A percentile compares a stretch with the other conserved stretches of the same genome.
phyloP scores from a whole-genome alignment of 768 basidiomycete species.

The Saitozyma podzolica region DNA sequence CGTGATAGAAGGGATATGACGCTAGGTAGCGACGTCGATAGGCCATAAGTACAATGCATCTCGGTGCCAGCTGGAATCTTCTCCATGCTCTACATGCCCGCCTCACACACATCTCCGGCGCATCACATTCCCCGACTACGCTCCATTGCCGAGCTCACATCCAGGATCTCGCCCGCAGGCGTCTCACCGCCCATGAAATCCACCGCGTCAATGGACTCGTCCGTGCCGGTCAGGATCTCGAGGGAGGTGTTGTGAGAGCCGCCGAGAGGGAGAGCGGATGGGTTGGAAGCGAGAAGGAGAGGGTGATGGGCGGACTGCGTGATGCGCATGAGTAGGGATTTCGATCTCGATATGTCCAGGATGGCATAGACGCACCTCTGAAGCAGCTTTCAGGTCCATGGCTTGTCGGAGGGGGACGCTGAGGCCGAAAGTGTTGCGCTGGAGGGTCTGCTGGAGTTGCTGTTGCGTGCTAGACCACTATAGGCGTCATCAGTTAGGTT shows the following conservation, averaged over 20 bases:
- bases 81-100: too few species aligned
- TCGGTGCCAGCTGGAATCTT: too few species aligned
- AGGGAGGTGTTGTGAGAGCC: constrained; percentile 72
- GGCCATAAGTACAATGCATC: constrained; percentile 12
- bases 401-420: constrained; percentile 83
- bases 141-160: constrained; percentile 41
- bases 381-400: constrained; percentile 91
- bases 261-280: constrained; percentile 44
- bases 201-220: constrained; percentile 72
- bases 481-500: constrained; percentile 5
- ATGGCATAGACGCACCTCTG: constrained; percentile 59
- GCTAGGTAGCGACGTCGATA: neutral
- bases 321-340: neutral
- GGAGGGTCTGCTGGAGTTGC: constrained; percentile 76
- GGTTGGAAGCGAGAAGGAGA: constrained; percentile 29
- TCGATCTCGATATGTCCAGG: neutral
- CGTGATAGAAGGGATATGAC: too few species aligned
- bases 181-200: constrained; percentile 77
- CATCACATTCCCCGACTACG: constrained; percentile 38
- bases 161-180: constrained; percentile 29
- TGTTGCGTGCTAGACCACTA: constrained; percentile 96
- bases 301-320: constrained; percentile 45
- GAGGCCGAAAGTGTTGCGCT: constrained; percentile 79
- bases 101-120: neutral
- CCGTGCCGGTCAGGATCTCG: constrained; percentile 90